Evolutionary conservation across 441 rosid species (phyloP).

Genomic region (Erodium texanum): DNA sequence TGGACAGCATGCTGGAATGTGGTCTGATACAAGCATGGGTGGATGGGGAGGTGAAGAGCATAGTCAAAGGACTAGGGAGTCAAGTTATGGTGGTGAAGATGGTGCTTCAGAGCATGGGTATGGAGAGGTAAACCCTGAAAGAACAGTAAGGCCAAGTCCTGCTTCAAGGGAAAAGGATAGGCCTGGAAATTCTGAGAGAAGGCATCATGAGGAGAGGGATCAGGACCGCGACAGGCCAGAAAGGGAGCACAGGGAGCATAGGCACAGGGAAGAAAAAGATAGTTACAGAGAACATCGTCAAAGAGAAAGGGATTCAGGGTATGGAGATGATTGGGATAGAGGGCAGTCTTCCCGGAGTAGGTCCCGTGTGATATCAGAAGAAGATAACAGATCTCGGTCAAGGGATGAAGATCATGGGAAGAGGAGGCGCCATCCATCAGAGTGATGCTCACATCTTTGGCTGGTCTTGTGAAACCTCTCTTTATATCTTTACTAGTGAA

Average conservation of each 20-base stretch:
- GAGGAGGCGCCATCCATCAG: slow-evolving; percentile 66
- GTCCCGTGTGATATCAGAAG: slow-evolving; percentile 60
- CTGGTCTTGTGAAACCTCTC: slow-evolving; percentile 13
- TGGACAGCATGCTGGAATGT: slow-evolving; percentile 75
- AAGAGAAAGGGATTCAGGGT: slow-evolving; percentile 61
- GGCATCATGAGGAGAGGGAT: slow-evolving; percentile 60
- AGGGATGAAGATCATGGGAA: slow-evolving; percentile 86
- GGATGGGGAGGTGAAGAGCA: slow-evolving; percentile 73
- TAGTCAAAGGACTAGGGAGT: slow-evolving; percentile 55
- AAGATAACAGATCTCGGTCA: slow-evolving; percentile 68
- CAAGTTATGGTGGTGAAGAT: slow-evolving; percentile 86
- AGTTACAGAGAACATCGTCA: slow-evolving; percentile 57
- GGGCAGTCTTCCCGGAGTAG: slow-evolving; percentile 78
- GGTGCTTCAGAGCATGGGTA: slow-evolving; percentile 87
- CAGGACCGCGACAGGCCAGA: slow-evolving; percentile 54
- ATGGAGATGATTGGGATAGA: slow-evolving; percentile 67
- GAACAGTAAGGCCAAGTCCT: slow-evolving; percentile 49
- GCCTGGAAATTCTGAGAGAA: slow-evolving; percentile 38
- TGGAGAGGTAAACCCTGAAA: slow-evolving; percentile 76
- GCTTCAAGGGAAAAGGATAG: slow-evolving; percentile 64
- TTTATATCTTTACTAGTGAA: neutral
- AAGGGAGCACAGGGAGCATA: slow-evolving; percentile 56
- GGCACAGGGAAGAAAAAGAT: slow-evolving; percentile 62
- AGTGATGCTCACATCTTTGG: slow-evolving; percentile 21
- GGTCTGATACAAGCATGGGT: slow-evolving; percentile 76